phyloP scores from a whole-genome alignment of 139 green algal genomes.

The Pseudopediastrum boryanum region DNA sequence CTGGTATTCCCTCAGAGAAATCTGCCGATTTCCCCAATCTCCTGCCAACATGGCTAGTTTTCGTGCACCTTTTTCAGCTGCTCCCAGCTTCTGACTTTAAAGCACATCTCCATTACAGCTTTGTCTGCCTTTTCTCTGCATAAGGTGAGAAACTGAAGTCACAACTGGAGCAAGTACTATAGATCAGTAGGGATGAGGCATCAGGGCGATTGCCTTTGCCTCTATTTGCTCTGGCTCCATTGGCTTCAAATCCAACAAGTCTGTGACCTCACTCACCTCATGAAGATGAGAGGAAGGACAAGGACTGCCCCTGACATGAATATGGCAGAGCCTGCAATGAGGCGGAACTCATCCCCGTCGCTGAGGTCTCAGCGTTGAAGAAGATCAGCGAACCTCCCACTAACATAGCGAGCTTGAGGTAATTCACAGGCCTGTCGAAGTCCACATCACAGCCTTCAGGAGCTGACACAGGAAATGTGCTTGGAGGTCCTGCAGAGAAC shows the following conservation, averaged over 20 bases:
- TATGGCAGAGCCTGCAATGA: constrained; percentile 20
- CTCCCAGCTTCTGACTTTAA: neutral
- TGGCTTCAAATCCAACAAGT: neutral
- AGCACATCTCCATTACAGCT: neutral
- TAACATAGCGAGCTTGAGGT: constrained; percentile 13
- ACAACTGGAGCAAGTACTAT: neutral
- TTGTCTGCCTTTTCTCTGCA: no score
- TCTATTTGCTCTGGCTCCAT: neutral
- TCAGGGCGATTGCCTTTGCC: neutral
- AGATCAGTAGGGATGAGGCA: neutral
- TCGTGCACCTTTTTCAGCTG: no score
- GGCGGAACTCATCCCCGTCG: constrained; percentile 11
- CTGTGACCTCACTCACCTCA: constrained; percentile 22
- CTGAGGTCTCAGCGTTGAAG: constrained; percentile 8
- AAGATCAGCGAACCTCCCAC: constrained; percentile 18
- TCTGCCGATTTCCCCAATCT: no score
- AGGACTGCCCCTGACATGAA: constrained; percentile 23
- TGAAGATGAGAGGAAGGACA: constrained; percentile 19
- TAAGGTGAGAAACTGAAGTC: no score
- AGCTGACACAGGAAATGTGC: no score
- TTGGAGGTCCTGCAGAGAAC: no score
- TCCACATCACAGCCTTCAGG: no score
- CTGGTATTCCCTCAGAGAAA: no score
- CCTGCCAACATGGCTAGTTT: no score
- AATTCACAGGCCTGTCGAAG: no score